These are phyloP conservation scores for Eutrema heterophyllum DNA, from an alignment of 345 rosid species.

Conservation along the genomic window DNA sequence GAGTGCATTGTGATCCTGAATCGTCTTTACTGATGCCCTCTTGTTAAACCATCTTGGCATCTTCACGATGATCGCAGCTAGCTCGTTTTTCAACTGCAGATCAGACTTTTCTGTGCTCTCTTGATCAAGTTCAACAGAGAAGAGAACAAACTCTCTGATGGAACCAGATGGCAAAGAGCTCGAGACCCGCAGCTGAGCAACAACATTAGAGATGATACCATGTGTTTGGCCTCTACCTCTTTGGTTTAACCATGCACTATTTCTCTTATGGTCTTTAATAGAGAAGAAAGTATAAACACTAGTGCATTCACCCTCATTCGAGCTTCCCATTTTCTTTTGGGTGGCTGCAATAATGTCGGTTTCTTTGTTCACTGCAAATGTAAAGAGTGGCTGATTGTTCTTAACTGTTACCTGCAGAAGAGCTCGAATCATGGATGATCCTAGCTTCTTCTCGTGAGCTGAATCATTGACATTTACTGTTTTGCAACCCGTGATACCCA, in stretches of 20 bases:
- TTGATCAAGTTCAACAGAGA: conserved; percentile 49
- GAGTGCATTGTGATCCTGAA: conserved; percentile 24
- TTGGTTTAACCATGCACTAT: conserved; percentile 66
- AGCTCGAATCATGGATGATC: conserved; percentile 58
- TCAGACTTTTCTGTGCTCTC: conserved; percentile 39
- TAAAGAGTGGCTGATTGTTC: conserved; percentile 74
- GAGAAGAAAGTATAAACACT: conserved; percentile 68
- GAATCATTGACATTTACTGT: conserved; percentile 36
- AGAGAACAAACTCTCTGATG: conserved; percentile 69
- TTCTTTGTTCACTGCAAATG: conserved; percentile 77
- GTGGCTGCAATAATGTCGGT: conserved; percentile 73
- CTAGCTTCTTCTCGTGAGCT: conserved; percentile 40
- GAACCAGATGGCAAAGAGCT: conserved; percentile 39
- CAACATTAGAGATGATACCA: conserved; percentile 54
- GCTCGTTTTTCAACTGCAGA: conserved; percentile 61
- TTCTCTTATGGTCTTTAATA: conserved; percentile 66
- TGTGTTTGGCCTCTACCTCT: conserved; percentile 57
- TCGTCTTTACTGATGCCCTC: conserved; percentile 26
- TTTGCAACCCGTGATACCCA: conserved; percentile 34
- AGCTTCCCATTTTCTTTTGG: conserved; percentile 45
- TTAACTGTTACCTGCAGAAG: conserved; percentile 60
- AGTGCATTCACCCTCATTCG: conserved; percentile 44
- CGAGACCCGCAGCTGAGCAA: conserved; percentile 80
- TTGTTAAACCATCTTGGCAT: conserved; percentile 41
- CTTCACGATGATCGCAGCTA: conserved; percentile 76